Evolutionary conservation across 495 filamentous ascomycete species (phyloP), one percentile per base, ranked within the genome.

Genomic region (Penicillium paxilli): DNA sequence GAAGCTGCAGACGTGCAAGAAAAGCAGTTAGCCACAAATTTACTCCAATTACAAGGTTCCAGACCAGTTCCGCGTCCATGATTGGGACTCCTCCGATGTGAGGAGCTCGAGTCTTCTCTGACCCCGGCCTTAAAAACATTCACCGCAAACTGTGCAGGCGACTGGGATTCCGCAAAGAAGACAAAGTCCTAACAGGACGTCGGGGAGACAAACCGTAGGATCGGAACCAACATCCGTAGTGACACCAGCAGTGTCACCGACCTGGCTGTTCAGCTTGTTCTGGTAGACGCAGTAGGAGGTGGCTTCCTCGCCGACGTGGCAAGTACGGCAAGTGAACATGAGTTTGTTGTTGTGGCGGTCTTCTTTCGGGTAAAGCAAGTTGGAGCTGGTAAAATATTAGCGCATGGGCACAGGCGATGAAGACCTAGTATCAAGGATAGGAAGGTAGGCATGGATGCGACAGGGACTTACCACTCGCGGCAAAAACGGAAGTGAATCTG

Each of bases 351-450:
- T 83, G 47, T 71, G 59, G 19, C 79, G 79, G 69, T 96, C 91
- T 77, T 99, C 94, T 71, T 93, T 92, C 12, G 94, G 94, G 70
- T 97, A 98, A 47, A 99, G 79, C 84, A 99, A 88, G 81, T 99
- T 99, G 62, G 90, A 94, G 74, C 87, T 90, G 51, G 19, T 12
- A 49, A 40, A 12, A 17, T 14, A 11, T 69, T 52, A 72, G 61
- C 41, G 11, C 12, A 23, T 5, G 20, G 17, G 17, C 38, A 4
- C 20, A 8, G 23, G n/a, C 22, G 6, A 14, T 42, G 9, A 19
- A 11, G 40, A 17, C 8, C 35, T 17, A 3, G 35, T 8, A 40
- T 19, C n/a, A 40, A 16, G 35, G 35, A 16, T 21, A 12, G 21
- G 16, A 3, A 4, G 19, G 10, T 21, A 30, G 30, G 14, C 17